These are phyloP conservation scores for Amylocarpus encephaloides DNA, from an alignment of 2,329 filamentous ascomycete species.

Conservation along the genomic window DNA sequence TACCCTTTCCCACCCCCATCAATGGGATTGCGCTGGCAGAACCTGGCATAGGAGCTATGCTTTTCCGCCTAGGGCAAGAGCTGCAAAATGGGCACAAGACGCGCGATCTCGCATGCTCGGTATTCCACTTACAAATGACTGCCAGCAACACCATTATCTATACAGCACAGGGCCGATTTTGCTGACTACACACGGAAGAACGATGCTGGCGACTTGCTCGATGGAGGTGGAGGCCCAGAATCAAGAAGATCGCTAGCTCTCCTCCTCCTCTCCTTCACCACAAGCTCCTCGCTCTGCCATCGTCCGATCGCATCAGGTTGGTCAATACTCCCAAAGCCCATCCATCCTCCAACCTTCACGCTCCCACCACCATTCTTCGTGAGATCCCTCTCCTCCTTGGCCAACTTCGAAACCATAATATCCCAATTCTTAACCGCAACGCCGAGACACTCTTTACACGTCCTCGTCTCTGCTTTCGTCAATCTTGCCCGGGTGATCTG, in stretches of 20 bases:
- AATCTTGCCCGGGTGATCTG: conserved; percentile 43
- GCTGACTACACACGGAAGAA: not conserved
- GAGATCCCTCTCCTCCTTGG: conserved; percentile 31
- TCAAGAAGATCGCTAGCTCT: conserved; percentile 24
- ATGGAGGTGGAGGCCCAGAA: not conserved
- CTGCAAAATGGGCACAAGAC: too few species aligned
- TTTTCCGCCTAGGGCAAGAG: too few species aligned
- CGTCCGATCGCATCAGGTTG: conserved; percentile 24
- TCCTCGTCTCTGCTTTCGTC: conserved; percentile 40
- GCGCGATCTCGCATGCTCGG: too few species aligned
- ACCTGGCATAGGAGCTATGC: too few species aligned
- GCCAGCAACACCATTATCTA: not conserved
- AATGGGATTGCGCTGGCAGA: too few species aligned
- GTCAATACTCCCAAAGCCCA: conserved; percentile 23
- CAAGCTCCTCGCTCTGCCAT: conserved; percentile 32
- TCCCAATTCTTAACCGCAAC: conserved; percentile 78
- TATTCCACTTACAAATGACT: not conserved
- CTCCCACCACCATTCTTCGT: conserved; percentile 9
- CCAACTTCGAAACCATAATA: conserved; percentile 65
- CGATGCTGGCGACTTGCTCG: not conserved
- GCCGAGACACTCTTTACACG: conserved; percentile 70
- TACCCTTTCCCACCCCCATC: too few species aligned
- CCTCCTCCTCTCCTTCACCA: conserved; percentile 29
- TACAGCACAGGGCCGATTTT: not conserved
- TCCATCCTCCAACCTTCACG: conserved; percentile 20